phyloP scores from a whole-genome alignment of 2,329 filamentous ascomycete species.

The Mollisia scopiformis region DNA sequence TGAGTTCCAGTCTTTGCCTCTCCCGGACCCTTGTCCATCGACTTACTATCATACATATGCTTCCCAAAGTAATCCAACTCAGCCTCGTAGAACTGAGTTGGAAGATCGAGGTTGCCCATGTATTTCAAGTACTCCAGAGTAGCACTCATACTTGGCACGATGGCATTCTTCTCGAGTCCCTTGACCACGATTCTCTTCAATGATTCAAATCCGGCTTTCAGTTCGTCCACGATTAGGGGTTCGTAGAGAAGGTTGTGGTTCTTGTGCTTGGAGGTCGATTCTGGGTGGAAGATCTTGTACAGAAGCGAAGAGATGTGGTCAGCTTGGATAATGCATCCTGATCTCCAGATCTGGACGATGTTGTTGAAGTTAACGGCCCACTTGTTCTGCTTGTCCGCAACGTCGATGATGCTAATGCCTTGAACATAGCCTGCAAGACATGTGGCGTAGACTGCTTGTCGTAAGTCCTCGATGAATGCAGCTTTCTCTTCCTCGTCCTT shows the following conservation, averaged over 20 bases:
- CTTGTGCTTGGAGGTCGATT: constrained; percentile 38
- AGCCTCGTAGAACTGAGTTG: constrained; percentile 71
- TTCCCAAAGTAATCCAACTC: constrained; percentile 73
- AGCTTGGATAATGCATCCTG: constrained; percentile 71
- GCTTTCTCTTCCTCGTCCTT: constrained; percentile 40
- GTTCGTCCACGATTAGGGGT: constrained; percentile 52
- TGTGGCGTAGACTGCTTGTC: constrained; percentile 62
- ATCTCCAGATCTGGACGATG: constrained; percentile 66
- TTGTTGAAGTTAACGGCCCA: constrained; percentile 59
- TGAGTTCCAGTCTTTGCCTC: constrained; percentile 58
- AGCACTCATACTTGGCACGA: constrained; percentile 61
- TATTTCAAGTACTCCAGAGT: constrained; percentile 72
- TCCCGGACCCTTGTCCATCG: constrained; percentile 53
- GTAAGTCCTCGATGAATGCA: constrained; percentile 58
- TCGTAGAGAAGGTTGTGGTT: constrained; percentile 49
- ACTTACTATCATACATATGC: constrained; percentile 65
- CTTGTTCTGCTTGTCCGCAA: constrained; percentile 57
- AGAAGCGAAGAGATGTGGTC: constrained; percentile 67
- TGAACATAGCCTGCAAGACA: constrained; percentile 67
- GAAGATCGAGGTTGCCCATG: constrained; percentile 58
- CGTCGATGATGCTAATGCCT: constrained; percentile 65
- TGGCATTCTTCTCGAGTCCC: constrained; percentile 58
- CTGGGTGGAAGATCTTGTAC: constrained; percentile 43
- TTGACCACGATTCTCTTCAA: constrained; percentile 60
- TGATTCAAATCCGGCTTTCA: constrained; percentile 51